Base-by-base conservation (phyloP, 768 basidiomycete species). In the Pisolithus orientalis region DNA sequence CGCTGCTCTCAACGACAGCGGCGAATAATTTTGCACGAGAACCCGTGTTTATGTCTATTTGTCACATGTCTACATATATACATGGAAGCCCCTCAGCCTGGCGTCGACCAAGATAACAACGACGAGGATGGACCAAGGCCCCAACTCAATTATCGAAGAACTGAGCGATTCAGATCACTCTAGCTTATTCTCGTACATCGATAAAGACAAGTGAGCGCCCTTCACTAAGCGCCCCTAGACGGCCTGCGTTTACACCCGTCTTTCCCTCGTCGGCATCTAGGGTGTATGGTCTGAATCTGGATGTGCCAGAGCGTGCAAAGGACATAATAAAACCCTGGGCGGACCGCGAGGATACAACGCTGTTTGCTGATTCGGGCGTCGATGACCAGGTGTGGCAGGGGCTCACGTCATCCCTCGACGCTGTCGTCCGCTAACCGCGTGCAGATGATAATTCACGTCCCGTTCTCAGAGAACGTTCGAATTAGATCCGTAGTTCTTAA, bases 311-410 rank as follows among this genome's bases (percentile, higher is more conserved):
- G 64, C 78, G 85, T 58, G 90, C 90, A 1, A 83, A 80, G 56
- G 78, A 72, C 13, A 67, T 90, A 37, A 85, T 93, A 55, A 93
- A 93, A 66, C 81, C 85, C 3, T 93, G 90, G 90, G 78, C 84
- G 51, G 75, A 87, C 58, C 73, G 90, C 43, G 87, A 92, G 24
- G 81, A 85, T 47, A 83, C 78, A 10, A 68, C 68, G 3, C 75
- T 73, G 56, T 91, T 72, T 54, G 83, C 81, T 13, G 85, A 92
- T 17, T 91, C 90, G 0, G 84, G 82, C 31, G 90, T 91, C 13
- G 90, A 93, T 57, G 90, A 93, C 62, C 88, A 93, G 79, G 90
- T 87, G 54, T 46, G 73, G 53, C 31, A 47, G 31, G 27, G 27
- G 25, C 24, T 45, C 44, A 32, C 45, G 25, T 39, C 21, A 21